Base-by-base conservation (phyloP, 768 basidiomycete genomes). In the Trametes cinnabarina region DNA sequence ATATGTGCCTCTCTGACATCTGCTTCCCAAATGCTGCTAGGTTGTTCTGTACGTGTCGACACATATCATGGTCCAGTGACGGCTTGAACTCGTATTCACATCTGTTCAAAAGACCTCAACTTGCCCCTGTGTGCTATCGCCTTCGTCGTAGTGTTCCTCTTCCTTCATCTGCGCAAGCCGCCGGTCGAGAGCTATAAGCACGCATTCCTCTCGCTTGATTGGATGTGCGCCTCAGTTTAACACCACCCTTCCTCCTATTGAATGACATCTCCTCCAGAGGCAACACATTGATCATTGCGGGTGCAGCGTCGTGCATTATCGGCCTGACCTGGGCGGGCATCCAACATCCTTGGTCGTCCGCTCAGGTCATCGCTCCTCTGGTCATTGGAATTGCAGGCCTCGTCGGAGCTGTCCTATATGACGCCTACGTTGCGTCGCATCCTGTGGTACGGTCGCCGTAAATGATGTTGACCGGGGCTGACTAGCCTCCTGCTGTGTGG, bases 301-400 rank as follows among this genome's bases (percentile, higher is more conserved):
- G 64, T 57, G 47, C 68, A 11, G 53, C 52, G 2, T 49, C 68
- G 11, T 41, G 58, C 49, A 51, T 59, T 34, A 53, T 71, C 30
- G 64, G 61, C 11, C 62, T 72, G 25, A 64, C 70, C 57, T 72
- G 68, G 73, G 76, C 69, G 20, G 77, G 77, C 14, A 66, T 73
- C 35, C 57, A 62, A 8, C 76, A 71, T 61, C 43, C 72, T 0
- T 78, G 77, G 77, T 39, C 52, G 1, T 72, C 71, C 0, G 63
- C 51, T 15, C 65, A 63, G 17, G 53, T 60, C 30, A 48, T 60
- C 43, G 49, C 37, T 15, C 53, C 59, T 34, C 43, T 60, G 4
- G 46, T 51, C 10, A 43, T 60, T 7, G 59, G 59, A 8, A n/a
- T 60, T 1, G 23, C 55, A 11, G 54, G 53, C 0, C 25, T 60